phyloP scores from a whole-genome alignment of 2,329 filamentous ascomycete species.

The Coccinonectria pachysandricola region DNA sequence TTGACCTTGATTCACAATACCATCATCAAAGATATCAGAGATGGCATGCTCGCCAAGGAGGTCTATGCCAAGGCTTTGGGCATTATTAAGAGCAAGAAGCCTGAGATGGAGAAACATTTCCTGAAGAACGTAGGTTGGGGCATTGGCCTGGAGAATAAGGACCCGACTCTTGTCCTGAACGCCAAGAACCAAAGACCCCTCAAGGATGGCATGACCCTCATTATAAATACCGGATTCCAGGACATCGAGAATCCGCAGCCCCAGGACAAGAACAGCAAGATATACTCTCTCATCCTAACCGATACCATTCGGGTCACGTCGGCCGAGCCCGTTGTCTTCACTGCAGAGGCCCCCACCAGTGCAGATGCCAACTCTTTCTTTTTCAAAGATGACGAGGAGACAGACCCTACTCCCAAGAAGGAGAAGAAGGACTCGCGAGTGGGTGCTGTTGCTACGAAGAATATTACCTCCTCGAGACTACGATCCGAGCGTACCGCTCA shows the following conservation, averaged over 20 bases:
- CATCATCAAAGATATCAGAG: conserved; percentile 83
- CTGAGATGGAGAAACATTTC: conserved; percentile 91
- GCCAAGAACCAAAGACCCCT: conserved; percentile 73
- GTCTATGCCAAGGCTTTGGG: conserved; percentile 80
- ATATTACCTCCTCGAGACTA: conserved; percentile 87
- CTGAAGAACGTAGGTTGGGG: conserved; percentile 85
- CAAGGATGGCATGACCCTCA: conserved; percentile 95
- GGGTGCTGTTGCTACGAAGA: conserved; percentile 83
- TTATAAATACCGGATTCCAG: conserved; percentile 78
- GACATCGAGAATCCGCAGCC: conserved; percentile 81
- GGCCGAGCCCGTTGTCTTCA: conserved; percentile 78
- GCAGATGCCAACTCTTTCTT: conserved; percentile 95
- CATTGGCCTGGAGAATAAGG: conserved; percentile 85
- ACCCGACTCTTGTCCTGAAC: conserved; percentile 73
- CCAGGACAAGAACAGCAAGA: conserved; percentile 81
- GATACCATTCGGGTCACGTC: conserved; percentile 86
- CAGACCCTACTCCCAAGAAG: conserved; percentile 78
- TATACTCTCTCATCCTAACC: conserved; percentile 80
- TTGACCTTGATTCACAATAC: conserved; percentile 74
- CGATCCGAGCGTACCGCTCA: conserved; percentile 85
- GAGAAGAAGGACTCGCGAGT: conserved; percentile 76
- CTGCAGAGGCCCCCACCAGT: conserved; percentile 82
- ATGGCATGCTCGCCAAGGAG: conserved; percentile 78
- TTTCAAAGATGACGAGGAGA: conserved; percentile 92
- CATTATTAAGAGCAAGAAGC: conserved; percentile 80